Evolutionary conservation across 257 asterid species (phyloP).

Genomic region (Handroanthus guayacan): DNA sequence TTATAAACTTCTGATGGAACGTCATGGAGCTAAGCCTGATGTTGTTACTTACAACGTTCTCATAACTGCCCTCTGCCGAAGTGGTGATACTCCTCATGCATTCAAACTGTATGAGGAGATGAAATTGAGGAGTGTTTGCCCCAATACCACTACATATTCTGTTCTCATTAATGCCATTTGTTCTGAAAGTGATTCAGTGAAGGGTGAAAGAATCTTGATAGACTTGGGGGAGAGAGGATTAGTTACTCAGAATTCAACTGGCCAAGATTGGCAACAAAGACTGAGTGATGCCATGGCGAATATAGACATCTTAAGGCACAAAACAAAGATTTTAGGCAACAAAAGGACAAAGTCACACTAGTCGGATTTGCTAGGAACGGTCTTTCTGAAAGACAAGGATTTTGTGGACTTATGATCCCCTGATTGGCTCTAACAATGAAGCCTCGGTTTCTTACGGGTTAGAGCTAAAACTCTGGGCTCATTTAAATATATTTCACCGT

Average conservation of each 20-base stretch:
- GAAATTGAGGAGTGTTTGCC: conserved; percentile 64
- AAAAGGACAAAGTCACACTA: conserved; percentile 19
- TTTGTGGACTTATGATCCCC: conserved; percentile 1
- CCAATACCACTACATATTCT: conserved; percentile 69
- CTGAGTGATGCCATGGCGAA: conserved; percentile 53
- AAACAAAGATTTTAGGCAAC: conserved; percentile 36
- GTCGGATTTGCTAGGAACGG: conserved; percentile 2
- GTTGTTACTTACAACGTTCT: conserved; percentile 82
- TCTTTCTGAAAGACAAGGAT: conserved; percentile 13
- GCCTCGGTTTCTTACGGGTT: conserved; percentile 28
- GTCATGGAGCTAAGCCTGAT: conserved; percentile 69
- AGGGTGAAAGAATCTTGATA: conserved; percentile 58
- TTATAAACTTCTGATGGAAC: conserved; percentile 69
- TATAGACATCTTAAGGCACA: conserved; percentile 55
- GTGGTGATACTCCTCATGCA: conserved; percentile 52
- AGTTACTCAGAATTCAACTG: conserved; percentile 38
- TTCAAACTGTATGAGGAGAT: conserved; percentile 77
- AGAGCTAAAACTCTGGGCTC: conserved; percentile 32
- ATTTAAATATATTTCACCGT: conserved; percentile 12
- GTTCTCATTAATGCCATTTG: conserved; percentile 55
- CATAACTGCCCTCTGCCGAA: conserved; percentile 61
- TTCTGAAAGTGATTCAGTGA: conserved; percentile 50
- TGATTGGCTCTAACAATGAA: conserved; percentile 6
- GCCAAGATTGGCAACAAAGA: conserved; percentile 47
- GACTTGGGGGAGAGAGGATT: conserved; percentile 79